Percentiles rank a stretch among this genome's conserved stretches.
Conservation (phyloP, 1,284 basidiomycete genomes). For the Ustilago cynodontis region DNA sequence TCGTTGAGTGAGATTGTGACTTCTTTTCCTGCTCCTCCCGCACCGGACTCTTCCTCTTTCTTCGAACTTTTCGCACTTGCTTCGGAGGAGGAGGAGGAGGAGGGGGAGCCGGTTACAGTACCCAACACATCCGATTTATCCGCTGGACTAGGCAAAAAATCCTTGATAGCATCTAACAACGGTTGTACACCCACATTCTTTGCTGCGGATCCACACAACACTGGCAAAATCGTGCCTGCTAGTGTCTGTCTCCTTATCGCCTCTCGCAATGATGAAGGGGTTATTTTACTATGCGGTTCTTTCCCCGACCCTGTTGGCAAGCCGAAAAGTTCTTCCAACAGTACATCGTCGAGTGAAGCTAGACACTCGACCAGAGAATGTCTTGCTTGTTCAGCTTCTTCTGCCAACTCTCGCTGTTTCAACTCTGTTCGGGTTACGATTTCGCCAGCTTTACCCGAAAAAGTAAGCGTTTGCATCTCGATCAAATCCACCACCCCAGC, state of each 20-base stretch:
- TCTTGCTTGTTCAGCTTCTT: conserved; percentile 78
- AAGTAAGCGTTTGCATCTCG: conserved; percentile 50
- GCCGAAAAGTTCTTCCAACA: conserved; percentile 77
- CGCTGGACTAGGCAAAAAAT: conserved; percentile 81
- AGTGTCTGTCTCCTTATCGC: conserved; percentile 80
- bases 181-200: conserved; percentile 84
- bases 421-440: conserved; percentile 32
- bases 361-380: conserved; percentile 80
- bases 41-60: too few relatives aligned
- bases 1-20: conserved; percentile 34
- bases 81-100: too few relatives aligned
- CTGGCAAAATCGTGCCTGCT: conserved; percentile 78
- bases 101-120: conserved; percentile 1
- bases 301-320: conserved; percentile 72
- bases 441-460: conserved; percentile 62
- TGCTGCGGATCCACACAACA: conserved; percentile 85
- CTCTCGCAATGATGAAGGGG: conserved; percentile 51
- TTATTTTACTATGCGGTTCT: conserved; percentile 75
- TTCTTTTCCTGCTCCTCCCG: conserved; percentile 60
- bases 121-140: conserved; percentile 49
- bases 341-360: conserved; percentile 81
- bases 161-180: conserved; percentile 83
- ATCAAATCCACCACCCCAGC: conserved; percentile 63
- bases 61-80: too few relatives aligned
- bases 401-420: conserved; percentile 72